Conservation (phyloP, 306 rosid genomes). For the Pterocarpus macrocarpus region DNA sequence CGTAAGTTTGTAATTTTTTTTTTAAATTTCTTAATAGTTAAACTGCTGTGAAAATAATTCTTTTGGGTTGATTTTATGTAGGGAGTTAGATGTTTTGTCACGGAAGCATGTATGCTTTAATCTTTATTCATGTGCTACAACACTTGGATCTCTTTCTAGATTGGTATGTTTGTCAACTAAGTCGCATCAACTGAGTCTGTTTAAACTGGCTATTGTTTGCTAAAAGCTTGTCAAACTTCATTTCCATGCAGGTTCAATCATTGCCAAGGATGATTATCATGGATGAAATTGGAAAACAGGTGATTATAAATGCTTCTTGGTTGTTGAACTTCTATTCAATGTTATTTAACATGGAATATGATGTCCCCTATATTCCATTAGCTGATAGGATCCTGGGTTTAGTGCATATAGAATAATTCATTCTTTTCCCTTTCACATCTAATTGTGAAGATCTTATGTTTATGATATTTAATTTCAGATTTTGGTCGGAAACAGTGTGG, state of each 20-base stretch:
- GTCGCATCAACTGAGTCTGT: conserved; percentile 17
- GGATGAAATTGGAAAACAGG: conserved; percentile 99
- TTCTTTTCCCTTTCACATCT: conserved; percentile 9
- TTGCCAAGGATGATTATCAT: conserved; percentile 97
- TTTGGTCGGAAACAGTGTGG: conserved; percentile 9
- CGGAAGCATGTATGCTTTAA: conserved; percentile 87
- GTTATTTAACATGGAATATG: conserved; percentile 24
- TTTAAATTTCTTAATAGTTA: conserved; percentile 10
- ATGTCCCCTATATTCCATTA: conserved; percentile 19
- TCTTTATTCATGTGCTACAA: conserved; percentile 90
- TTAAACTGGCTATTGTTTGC: conserved; percentile 26
- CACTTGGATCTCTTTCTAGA: conserved; percentile 96
- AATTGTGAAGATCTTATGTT: background rate
- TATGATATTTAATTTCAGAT: conserved; percentile 23
- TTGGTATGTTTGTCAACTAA: conserved; percentile 65
- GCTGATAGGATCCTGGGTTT: conserved; percentile 21
- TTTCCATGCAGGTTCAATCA: conserved; percentile 83
- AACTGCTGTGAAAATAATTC: conserved; percentile 38
- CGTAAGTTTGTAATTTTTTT: background rate
- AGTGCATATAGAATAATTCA: conserved; percentile 11
- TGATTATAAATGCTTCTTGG: conserved; percentile 42
- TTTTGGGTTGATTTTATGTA: conserved; percentile 48
- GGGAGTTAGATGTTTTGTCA: conserved; percentile 94
- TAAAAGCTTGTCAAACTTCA: conserved; percentile 37
- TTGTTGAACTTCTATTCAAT: conserved; percentile 9